Base-by-base conservation (phyloP, 148 eudicot species). In the Polygonum aviculare region DNA sequence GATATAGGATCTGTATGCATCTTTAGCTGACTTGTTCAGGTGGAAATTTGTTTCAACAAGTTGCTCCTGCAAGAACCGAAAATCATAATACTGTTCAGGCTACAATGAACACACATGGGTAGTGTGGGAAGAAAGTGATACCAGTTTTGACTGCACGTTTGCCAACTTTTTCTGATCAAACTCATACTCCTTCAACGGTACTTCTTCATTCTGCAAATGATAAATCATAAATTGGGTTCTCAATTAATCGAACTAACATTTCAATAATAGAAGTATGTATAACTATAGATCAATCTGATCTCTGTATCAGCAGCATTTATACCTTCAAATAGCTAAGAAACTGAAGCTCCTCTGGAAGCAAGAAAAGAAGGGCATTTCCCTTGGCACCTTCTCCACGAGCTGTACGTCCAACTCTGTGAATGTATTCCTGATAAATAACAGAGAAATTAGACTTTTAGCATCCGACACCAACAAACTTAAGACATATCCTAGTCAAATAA, bases 331-430 rank as follows among this genome's bases (percentile, higher is more conserved):
- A 91, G n/a, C 69, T 50, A 74, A 96, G 88, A 83, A 93, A 96
- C 77, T 84, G 88, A 75, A 91, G 80, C 86, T 96, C 99, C 84
- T 96, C 98, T 1, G 97, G 98, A 73, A 86, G 88, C 75, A 96
- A 81, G 83, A 96, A 93, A 75, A 96, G 93, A 77, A 96, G 75
- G 45, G 99, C 98, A 72, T 85, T 86, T 75, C 98, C 99, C 82
- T 86, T 86, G 15, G 90, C 91, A 84, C 98, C 98, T 91, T 91
- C 98, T 33, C 98, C 99, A 86, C 98, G 97, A 15, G 98, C 99
- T 78, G 99, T 96, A 79, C 99, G 93, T 36, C 99, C 99, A 79
- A 41, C 45, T 41, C 45, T 6, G 45, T 41, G 45, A 41, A 41
- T 41, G 45, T 41, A 41, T 41, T 41, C 45, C 45, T 41, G 8